These are phyloP conservation scores for Spathaspora boniae DNA, from an alignment of 805 yeast species.

Conservation along the genomic window DNA sequence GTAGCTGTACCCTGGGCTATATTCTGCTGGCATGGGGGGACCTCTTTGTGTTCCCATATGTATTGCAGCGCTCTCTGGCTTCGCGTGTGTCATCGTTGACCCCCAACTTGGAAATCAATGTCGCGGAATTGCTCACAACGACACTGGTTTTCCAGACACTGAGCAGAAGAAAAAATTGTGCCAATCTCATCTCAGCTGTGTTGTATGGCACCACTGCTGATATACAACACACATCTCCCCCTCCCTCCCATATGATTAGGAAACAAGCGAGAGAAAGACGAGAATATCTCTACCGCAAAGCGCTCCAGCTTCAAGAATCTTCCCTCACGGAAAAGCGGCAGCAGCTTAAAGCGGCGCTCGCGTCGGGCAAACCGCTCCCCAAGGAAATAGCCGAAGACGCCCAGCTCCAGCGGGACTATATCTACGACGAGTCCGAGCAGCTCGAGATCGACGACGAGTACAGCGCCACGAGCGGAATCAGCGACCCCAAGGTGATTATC, in stretches of 20 bases:
- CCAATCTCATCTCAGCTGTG: constrained; percentile 7
- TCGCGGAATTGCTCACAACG: too few relatives aligned
- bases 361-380: constrained; percentile 85
- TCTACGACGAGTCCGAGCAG: constrained; percentile 75
- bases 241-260: constrained; percentile 59
- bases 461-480: constrained; percentile 77
- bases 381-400: constrained; percentile 89
- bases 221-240: neutral
- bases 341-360: constrained; percentile 80
- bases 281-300: constrained; percentile 86
- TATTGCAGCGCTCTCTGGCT: neutral
- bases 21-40: too few relatives aligned
- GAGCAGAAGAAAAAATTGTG: constrained; percentile 3
- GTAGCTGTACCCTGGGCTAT: too few relatives aligned
- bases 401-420: constrained; percentile 72
- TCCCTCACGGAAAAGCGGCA: constrained; percentile 82
- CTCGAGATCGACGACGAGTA: constrained; percentile 89
- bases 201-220: too few relatives aligned
- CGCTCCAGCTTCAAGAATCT: constrained; percentile 87
- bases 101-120: too few relatives aligned
- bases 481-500: constrained; percentile 86
- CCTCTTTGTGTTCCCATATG: too few relatives aligned
- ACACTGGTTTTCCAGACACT: neutral
- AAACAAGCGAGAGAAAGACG: constrained; percentile 95
- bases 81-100: too few relatives aligned